Evolutionary conservation across 495 filamentous ascomycete species (phyloP).

Genomic region (Tuber brumale): DNA sequence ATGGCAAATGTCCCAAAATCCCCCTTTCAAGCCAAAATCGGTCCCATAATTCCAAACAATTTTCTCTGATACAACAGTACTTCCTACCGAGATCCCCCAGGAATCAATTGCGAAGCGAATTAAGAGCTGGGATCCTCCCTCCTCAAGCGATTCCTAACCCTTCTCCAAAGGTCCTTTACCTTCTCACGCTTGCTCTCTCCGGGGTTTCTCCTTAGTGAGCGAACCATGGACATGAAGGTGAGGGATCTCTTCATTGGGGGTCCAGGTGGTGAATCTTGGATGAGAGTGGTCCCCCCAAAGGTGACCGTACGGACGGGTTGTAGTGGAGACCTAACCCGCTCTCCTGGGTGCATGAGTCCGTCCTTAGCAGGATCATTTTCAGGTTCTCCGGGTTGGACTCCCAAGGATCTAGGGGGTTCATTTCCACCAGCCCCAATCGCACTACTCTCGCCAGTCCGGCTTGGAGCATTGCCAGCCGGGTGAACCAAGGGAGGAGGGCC

Average conservation of each 20-base stretch:
- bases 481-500: neutral
- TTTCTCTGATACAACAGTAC: neutral
- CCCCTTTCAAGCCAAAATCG: neutral
- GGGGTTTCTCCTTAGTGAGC: neutral
- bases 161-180: neutral
- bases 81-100: neutral
- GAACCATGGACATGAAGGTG: neutral
- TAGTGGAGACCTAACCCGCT: neutral
- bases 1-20: neutral
- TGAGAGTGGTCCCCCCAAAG: neutral
- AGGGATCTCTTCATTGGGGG: neutral
- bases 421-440: too few species aligned
- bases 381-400: neutral
- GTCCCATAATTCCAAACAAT: neutral
- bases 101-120: neutral
- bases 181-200: neutral
- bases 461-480: neutral
- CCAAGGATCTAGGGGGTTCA: neutral
- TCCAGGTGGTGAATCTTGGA: neutral
- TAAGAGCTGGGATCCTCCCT: neutral
- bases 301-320: neutral
- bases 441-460: neutral
- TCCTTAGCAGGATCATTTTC: neutral
- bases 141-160: neutral
- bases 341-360: neutral